Conservation (phyloP, 2,329 filamentous ascomycete genomes). For the Aspergillus japonicus region DNA sequence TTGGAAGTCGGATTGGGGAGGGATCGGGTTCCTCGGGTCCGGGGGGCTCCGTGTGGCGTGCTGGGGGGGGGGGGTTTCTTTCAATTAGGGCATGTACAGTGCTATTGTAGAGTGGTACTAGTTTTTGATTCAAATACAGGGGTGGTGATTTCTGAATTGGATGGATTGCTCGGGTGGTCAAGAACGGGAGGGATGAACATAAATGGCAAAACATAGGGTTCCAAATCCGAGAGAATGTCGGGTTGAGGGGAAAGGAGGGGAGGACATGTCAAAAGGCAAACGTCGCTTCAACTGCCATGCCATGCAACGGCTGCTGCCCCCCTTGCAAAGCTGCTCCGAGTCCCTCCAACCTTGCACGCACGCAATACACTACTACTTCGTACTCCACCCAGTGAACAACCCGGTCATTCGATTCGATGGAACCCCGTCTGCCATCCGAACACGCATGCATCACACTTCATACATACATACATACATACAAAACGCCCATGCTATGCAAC, state of each 20-base stretch:
- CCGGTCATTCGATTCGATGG: background rate
- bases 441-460: background rate
- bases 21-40: background rate
- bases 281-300: background rate
- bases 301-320: too few species aligned
- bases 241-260: background rate
- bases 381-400: background rate
- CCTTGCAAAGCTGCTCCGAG: background rate
- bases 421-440: background rate
- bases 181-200: too few species aligned
- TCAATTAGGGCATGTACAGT: too few species aligned
- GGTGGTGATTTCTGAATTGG: background rate
- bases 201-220: too few species aligned
- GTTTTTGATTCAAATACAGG: background rate
- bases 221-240: background rate
- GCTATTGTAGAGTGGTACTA: too few species aligned
- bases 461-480: background rate
- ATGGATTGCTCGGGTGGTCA: background rate
- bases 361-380: background rate
- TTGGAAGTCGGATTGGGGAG: background rate
- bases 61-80: background rate
- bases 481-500: slow-evolving; percentile 9
- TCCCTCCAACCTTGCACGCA: background rate
- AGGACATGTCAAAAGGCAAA: background rate
- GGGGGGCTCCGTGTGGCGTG: background rate